Evolutionary conservation across 257 asterid genomes (phyloP).

Genomic region (Knoxia roxburghii): DNA sequence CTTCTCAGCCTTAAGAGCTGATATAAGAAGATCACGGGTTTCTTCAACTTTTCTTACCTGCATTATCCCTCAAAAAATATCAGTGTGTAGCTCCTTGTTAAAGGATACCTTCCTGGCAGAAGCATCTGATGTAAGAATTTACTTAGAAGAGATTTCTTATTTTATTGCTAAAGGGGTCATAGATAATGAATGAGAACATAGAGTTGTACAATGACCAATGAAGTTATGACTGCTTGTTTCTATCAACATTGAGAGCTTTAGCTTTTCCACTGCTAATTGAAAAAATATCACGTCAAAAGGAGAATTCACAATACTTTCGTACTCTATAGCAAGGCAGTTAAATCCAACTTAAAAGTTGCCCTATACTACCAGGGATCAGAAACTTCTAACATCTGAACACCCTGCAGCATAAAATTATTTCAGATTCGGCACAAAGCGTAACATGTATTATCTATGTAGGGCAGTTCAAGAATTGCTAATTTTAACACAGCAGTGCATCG

Average conservation of each 20-base stretch:
- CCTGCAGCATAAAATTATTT: slow-evolving; percentile 2
- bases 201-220: not conserved
- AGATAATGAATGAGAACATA: not conserved
- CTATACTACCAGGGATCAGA: not conserved
- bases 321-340: not conserved
- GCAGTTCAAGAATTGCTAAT: not conserved
- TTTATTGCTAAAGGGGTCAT: not conserved
- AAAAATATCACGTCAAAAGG: not conserved
- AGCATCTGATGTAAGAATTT: not conserved
- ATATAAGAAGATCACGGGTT: slow-evolving; percentile 46
- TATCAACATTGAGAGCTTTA: not conserved
- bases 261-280: not conserved
- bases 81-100: not conserved
- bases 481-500: not conserved
- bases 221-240: not conserved
- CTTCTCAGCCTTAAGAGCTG: slow-evolving; percentile 58
- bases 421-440: not conserved
- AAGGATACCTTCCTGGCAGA: not conserved
- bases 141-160: not conserved
- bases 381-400: slow-evolving; percentile 2
- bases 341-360: not conserved
- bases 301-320: not conserved
- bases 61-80: slow-evolving; percentile 11
- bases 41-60: slow-evolving; percentile 62
- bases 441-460: not conserved